Evolutionary conservation across 129 eudicot genomes (phyloP).

Genomic region (Solidago caesia): DNA sequence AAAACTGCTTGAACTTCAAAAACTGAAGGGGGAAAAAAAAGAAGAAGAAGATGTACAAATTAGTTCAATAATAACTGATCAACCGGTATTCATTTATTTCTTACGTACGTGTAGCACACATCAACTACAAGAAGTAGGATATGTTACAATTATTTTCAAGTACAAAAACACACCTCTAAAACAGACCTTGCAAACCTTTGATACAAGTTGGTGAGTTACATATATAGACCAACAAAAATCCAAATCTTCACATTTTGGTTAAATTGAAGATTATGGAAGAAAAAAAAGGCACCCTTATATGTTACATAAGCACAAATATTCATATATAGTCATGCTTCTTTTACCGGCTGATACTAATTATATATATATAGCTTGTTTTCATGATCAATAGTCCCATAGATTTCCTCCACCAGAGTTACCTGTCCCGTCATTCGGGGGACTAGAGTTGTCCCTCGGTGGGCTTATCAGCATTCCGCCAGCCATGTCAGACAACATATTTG

Average conservation of each 20-base stretch:
- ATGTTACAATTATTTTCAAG: constrained; percentile 14
- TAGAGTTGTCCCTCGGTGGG: constrained; percentile 46
- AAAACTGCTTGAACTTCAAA: too few relatives aligned
- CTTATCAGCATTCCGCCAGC: constrained; percentile 70
- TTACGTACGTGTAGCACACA: constrained; percentile 10
- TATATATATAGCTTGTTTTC: background rate
- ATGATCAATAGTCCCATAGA: constrained; percentile 43
- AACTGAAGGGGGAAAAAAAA: too few relatives aligned
- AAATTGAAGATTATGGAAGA: background rate
- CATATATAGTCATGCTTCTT: constrained; percentile 9
- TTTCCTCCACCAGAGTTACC: constrained; percentile 23
- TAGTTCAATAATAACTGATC: background rate
- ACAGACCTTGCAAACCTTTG: constrained; percentile 17
- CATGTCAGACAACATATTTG: constrained; percentile 50
- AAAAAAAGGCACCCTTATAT: background rate
- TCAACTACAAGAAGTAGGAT: constrained; percentile 28
- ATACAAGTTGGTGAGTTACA: constrained; percentile 10
- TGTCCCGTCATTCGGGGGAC: constrained; percentile 28
- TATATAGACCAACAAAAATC: background rate
- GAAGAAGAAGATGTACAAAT: too few relatives aligned
- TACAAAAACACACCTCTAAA: background rate
- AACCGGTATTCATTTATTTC: constrained; percentile 9
- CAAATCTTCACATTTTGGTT: background rate
- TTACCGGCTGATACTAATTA: constrained; percentile 4
- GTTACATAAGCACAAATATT: constrained; percentile 7